Evolutionary conservation across 306 rosid species (phyloP), one percentile per base, ranked within the genome.

Genomic region (Rosa persica): DNA sequence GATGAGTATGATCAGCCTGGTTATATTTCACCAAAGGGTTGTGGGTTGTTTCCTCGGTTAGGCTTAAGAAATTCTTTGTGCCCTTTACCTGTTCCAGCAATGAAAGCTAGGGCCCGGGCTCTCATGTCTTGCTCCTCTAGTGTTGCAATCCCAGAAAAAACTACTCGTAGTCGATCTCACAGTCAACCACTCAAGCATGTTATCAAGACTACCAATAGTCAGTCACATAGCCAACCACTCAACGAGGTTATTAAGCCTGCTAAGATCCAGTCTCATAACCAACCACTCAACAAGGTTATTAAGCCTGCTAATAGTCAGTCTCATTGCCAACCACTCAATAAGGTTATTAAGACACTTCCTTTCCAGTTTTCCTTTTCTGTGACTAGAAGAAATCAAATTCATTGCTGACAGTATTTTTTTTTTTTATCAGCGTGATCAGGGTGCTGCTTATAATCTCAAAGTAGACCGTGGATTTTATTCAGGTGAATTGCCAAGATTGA

Each of bases 31-130:
- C 82, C 88, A 12, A 91, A 89, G 88, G 97, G 99, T 72, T 93
- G 99, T 27, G 96, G 98, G 10, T 52, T 93, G 58, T 78, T 95
- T 68, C 86, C 96, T 5, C 72, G 87, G 36, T 81, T 93, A 44
- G 86, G 89, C 81, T 47, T 95, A 25, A 85, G 88, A 84, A 93
- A 87, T 80, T 91, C 99, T 25, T 80, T 91, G 72, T 85, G 90
- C 85, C 82, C 85, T 77, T 68, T 95, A 76, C 91, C 96, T 79
- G 69, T 86, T 75, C 84, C 92, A 0, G 97, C 88, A 17, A 66
- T 89, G 88, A 90, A 89, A 83, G 48, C 83, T 48, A 88, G 78
- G 83, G 81, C 82, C 23, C 85, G 81, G 76, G 43, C 74, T 73
- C 60, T 83, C 40, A 62, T 71, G 75, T 57, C 89, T 80, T 49